phyloP scores from a whole-genome alignment of 1,284 basidiomycete species.

The Pholiota adiposa region DNA sequence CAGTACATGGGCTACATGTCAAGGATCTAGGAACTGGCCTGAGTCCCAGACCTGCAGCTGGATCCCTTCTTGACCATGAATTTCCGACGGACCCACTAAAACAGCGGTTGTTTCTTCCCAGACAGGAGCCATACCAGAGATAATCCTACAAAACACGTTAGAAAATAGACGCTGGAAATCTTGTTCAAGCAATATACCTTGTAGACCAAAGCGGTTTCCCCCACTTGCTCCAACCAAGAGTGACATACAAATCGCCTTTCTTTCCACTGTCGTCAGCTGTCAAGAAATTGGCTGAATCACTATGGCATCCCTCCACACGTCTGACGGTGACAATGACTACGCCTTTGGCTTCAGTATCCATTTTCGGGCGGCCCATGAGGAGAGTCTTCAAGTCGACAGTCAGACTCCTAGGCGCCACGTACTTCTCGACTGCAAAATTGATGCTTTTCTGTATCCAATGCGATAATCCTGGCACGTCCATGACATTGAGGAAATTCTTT shows the following conservation, averaged over 20 bases:
- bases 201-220: constrained; percentile 77
- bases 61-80: constrained; percentile 70
- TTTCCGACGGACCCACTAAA: constrained; percentile 71
- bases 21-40: constrained; percentile 42
- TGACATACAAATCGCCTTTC: too few relatives aligned
- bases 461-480: constrained; percentile 80
- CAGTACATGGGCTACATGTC: not conserved
- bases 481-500: constrained; percentile 72
- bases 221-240: too few relatives aligned
- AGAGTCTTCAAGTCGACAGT: constrained; percentile 72
- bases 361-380: too few relatives aligned
- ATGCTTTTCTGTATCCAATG: constrained; percentile 80
- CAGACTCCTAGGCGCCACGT: constrained; percentile 75
- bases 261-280: constrained; percentile 34
- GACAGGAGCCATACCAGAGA: constrained; percentile 69
- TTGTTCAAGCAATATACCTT: constrained; percentile 36
- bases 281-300: constrained; percentile 39
- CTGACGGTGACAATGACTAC: too few relatives aligned
- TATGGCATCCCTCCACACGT: constrained; percentile 65
- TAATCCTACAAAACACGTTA: constrained; percentile 44
- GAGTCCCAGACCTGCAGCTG: constrained; percentile 84
- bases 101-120: constrained; percentile 80
- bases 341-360: too few relatives aligned
- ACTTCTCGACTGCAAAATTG: constrained; percentile 62
- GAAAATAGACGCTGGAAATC: not conserved